Percentiles rank a stretch among this genome's conserved stretches.
Conservation (phyloP, 2,329 filamentous ascomycete genomes). For the Phoma sp. region DNA sequence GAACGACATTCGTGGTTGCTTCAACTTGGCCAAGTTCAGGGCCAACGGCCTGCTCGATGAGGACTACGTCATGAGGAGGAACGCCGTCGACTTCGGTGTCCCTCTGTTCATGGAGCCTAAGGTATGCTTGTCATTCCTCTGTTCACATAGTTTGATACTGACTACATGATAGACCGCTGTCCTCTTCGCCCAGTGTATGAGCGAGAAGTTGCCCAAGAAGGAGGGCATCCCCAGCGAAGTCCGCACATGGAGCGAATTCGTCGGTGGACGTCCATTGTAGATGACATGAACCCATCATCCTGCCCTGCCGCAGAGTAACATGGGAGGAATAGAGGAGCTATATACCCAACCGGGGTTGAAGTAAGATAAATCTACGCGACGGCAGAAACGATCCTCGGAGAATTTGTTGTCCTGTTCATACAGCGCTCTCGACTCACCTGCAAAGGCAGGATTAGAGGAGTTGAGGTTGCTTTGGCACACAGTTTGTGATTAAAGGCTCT, state of each 20-base stretch:
- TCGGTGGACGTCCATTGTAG: constrained; percentile 61
- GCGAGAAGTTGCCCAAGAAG: constrained; percentile 86
- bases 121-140: constrained; percentile 62
- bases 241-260: constrained; percentile 92
- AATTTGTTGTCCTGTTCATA: constrained; percentile 7
- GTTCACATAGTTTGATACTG: constrained; percentile 17
- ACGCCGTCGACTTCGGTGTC: constrained; percentile 97
- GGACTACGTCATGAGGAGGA: constrained; percentile 98
- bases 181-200: constrained; percentile 97
- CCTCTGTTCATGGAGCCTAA: constrained; percentile 98
- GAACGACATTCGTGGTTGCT: constrained; percentile 93
- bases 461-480: constrained; percentile 10
- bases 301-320: constrained; percentile 7
- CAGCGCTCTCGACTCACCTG: constrained; percentile 13
- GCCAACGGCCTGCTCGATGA: constrained; percentile 87
- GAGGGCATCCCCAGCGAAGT: constrained; percentile 93
- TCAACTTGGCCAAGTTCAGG: constrained; percentile 87
- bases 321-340: constrained; percentile 1
- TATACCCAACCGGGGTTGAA: constrained; percentile 14
- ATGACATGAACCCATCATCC: constrained; percentile 3
- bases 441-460: constrained; percentile 10
- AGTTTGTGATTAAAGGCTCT: constrained; percentile 10
- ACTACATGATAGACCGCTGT: constrained; percentile 75
- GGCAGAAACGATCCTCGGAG: not conserved
- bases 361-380: constrained; percentile 3